Percentiles rank a stretch among this genome's conserved stretches.
phyloP scores from a whole-genome alignment of 1,139 yeast species.

The Diutina neorugosa region DNA sequence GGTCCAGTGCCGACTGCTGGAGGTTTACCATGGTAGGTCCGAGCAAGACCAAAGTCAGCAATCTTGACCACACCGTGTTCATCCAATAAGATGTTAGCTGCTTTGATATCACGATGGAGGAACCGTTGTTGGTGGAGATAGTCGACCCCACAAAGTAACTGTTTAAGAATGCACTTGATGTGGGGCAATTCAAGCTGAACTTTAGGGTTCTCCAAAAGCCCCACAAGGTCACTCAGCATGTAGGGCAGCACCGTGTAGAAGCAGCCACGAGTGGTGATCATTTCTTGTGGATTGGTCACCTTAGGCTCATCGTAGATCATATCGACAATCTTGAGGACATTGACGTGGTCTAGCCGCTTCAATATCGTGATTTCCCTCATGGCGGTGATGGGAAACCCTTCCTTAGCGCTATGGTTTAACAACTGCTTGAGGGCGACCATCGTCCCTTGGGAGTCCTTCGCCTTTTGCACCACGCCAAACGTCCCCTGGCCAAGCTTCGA shows the following conservation, averaged over 20 bases:
- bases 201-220: slow-evolving; percentile 78
- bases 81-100: not conserved
- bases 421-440: slow-evolving; percentile 60
- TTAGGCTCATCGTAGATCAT: slow-evolving; percentile 63
- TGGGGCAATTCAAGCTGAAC: slow-evolving; percentile 49
- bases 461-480: slow-evolving; percentile 39
- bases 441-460: slow-evolving; percentile 17
- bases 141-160: slow-evolving; percentile 66
- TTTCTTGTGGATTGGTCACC: slow-evolving; percentile 19
- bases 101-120: slow-evolving; percentile 79
- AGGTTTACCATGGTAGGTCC: slow-evolving; percentile 60
- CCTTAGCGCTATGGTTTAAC: slow-evolving; percentile 71
- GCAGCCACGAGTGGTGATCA: slow-evolving; percentile 30
- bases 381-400: slow-evolving; percentile 93
- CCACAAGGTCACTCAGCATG: slow-evolving; percentile 88
- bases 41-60: slow-evolving; percentile 29
- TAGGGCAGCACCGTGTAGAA: slow-evolving; percentile 90
- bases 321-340: slow-evolving; percentile 70
- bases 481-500: slow-evolving; percentile 37
- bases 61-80: slow-evolving; percentile 1
- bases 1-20: slow-evolving; percentile 47
- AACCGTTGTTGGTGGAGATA: slow-evolving; percentile 63
- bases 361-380: slow-evolving; percentile 82
- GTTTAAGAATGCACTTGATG: slow-evolving; percentile 75
- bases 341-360: slow-evolving; percentile 55